These are phyloP conservation scores for Solanum corneliomulleri DNA, from an alignment of 257 asterid genomes.

Conservation along the genomic window DNA sequence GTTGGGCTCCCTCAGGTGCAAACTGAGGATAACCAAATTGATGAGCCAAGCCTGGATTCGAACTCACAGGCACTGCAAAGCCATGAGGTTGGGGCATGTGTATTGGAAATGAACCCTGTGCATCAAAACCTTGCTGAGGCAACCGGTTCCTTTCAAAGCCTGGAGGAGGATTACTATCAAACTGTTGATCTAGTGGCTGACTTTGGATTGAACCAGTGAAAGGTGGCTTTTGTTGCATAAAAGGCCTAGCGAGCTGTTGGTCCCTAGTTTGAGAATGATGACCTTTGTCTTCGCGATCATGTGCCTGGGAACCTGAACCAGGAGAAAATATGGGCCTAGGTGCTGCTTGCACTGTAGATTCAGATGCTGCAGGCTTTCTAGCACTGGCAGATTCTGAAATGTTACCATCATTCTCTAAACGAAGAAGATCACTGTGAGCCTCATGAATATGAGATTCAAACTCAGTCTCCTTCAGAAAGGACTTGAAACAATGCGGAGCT, in stretches of 20 bases:
- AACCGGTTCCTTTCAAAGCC: slow-evolving; percentile 54
- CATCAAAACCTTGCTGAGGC: slow-evolving; percentile 53
- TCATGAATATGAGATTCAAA: slow-evolving; percentile 57
- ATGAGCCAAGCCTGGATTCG: slow-evolving; percentile 40
- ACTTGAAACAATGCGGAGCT: slow-evolving; percentile 92
- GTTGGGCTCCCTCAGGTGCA: slow-evolving; percentile 56
- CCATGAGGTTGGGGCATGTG: slow-evolving; percentile 22
- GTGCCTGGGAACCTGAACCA: slow-evolving; percentile 46
- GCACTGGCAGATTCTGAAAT: slow-evolving; percentile 57
- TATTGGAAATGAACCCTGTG: slow-evolving; percentile 26
- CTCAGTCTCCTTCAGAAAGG: slow-evolving; percentile 75
- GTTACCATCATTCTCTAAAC: slow-evolving; percentile 53
- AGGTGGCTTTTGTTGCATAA: slow-evolving; percentile 41
- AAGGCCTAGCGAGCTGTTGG: slow-evolving; percentile 42
- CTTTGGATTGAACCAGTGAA: slow-evolving; percentile 50
- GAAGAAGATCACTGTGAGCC: slow-evolving; percentile 56
- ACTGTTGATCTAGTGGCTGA: slow-evolving; percentile 49
- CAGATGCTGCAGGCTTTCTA: slow-evolving; percentile 71
- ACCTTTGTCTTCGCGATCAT: slow-evolving; percentile 49
- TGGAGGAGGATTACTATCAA: slow-evolving; percentile 38
- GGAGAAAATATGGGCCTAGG: slow-evolving; percentile 52
- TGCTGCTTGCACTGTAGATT: slow-evolving; percentile 88
- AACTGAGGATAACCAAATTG: slow-evolving; percentile 61
- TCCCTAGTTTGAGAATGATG: slow-evolving; percentile 47
- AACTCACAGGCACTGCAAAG: slow-evolving; percentile 33